A percentile compares a stretch with the other conserved stretches of the same genome.
These are phyloP conservation scores for Massarina eburnea DNA, from an alignment of 2,329 filamentous ascomycete species.

Conservation along the genomic window DNA sequence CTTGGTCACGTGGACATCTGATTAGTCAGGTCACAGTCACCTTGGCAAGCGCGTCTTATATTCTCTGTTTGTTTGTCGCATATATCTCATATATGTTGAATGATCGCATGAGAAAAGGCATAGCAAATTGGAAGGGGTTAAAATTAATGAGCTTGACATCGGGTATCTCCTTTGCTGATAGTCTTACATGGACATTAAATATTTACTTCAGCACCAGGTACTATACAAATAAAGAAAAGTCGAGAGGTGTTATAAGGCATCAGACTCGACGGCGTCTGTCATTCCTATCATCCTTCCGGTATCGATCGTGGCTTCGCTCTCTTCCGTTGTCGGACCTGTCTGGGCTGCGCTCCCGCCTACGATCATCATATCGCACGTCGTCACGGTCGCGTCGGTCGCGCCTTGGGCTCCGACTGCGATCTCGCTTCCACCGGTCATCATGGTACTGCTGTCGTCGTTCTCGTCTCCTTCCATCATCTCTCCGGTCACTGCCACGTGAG, in stretches of 20 bases:
- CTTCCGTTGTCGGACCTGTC: slow-evolving; percentile 37
- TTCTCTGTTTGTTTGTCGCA: too few relatives aligned
- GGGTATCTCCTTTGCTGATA: too few relatives aligned
- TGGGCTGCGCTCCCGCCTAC: slow-evolving; percentile 28
- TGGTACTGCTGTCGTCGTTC: slow-evolving; percentile 39
- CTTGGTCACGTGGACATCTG: background rate
- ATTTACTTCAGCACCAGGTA: too few relatives aligned
- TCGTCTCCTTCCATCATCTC: slow-evolving; percentile 44
- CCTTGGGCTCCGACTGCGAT: slow-evolving; percentile 39
- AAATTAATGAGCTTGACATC: too few relatives aligned
- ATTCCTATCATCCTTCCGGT: slow-evolving; percentile 44
- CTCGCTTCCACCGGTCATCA: slow-evolving; percentile 42
- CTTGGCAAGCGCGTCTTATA: too few relatives aligned
- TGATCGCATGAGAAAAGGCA: too few relatives aligned
- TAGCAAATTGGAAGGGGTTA: too few relatives aligned
- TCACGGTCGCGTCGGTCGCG: slow-evolving; percentile 35
- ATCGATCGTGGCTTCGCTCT: slow-evolving; percentile 44
- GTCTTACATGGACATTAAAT: too few relatives aligned
- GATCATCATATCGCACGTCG: slow-evolving; percentile 31
- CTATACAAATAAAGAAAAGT: background rate
- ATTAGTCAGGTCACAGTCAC: too few relatives aligned
- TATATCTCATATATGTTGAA: too few relatives aligned
- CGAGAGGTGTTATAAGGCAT: too few relatives aligned
- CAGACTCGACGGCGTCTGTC: slow-evolving; percentile 26
- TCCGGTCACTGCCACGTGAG: slow-evolving; percentile 24